These are phyloP conservation scores for Rhodotorula diobovata DNA, from an alignment of 768 basidiomycete genomes.

Conservation along the genomic window DNA sequence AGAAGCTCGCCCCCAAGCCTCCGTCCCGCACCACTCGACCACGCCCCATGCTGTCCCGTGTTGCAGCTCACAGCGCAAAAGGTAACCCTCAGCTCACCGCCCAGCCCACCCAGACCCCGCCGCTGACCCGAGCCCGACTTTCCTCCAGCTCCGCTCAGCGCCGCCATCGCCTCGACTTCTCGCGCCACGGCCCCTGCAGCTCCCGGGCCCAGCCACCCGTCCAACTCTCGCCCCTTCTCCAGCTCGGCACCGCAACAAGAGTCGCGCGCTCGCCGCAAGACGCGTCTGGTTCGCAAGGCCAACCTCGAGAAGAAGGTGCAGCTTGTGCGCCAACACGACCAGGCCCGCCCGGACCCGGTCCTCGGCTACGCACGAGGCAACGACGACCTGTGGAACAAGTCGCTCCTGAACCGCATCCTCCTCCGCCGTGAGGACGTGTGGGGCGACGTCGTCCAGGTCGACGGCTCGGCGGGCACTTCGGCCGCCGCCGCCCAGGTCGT, in stretches of 20 bases:
- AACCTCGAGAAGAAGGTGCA: constrained; percentile 47
- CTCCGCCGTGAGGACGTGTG: constrained; percentile 23
- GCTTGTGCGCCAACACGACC: constrained; percentile 50
- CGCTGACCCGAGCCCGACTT: background rate
- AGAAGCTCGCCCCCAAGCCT: too few species aligned
- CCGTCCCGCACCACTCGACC: too few species aligned
- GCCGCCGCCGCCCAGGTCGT: too few species aligned
- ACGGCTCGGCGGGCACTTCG: background rate
- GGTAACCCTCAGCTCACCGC: background rate
- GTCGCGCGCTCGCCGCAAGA: constrained; percentile 41
- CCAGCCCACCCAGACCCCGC: background rate
- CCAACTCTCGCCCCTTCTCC: constrained; percentile 38
- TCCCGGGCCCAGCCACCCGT: background rate
- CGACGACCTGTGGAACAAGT: constrained; percentile 63
- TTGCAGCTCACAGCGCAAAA: constrained; percentile 5
- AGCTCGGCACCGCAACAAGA: constrained; percentile 31
- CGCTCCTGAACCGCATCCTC: constrained; percentile 54
- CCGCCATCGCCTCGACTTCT: constrained; percentile 9
- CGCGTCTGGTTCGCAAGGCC: constrained; percentile 46
- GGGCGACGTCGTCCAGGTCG: constrained; percentile 35
- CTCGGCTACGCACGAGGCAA: constrained; percentile 67
- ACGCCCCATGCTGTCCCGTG: constrained; percentile 21
- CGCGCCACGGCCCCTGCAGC: background rate
- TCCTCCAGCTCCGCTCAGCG: constrained; percentile 12
- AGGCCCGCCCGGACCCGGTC: constrained; percentile 60